Percentiles rank a stretch among this genome's conserved stretches.
These are phyloP conservation scores for Pilobolus umbonatus DNA, from an alignment of 192 early-diverging fungal species.

Conservation along the genomic window DNA sequence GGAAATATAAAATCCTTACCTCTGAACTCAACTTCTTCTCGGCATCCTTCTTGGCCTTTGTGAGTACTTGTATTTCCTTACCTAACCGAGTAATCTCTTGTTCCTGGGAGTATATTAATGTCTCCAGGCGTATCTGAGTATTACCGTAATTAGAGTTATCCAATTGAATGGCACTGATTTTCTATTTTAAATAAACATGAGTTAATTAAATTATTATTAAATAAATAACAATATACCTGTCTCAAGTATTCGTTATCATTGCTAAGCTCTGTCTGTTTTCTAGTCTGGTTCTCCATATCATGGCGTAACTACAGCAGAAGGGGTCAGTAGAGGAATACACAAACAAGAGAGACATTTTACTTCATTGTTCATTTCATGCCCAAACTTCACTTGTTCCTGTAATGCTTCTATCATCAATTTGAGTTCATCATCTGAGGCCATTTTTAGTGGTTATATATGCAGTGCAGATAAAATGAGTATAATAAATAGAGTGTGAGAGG, in stretches of 20 bases:
- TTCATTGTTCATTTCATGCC: slow-evolving; percentile 20
- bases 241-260: slow-evolving; percentile 27
- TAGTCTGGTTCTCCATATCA: slow-evolving; percentile 19
- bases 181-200: slow-evolving; percentile 10
- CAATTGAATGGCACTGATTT: slow-evolving; percentile 24
- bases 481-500: neutral
- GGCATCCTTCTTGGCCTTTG: slow-evolving; percentile 37
- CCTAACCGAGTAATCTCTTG: slow-evolving; percentile 32
- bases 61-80: slow-evolving; percentile 35
- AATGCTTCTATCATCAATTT: slow-evolving; percentile 13
- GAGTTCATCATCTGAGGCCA: slow-evolving; percentile 21
- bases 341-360: slow-evolving; percentile 10
- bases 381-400: slow-evolving; percentile 20
- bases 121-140: slow-evolving; percentile 41
- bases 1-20: slow-evolving; percentile 10
- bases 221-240: slow-evolving; percentile 15
- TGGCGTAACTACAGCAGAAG: slow-evolving; percentile 19
- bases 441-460: slow-evolving; percentile 9
- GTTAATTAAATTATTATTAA: neutral
- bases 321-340: neutral
- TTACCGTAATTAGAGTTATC: slow-evolving; percentile 28
- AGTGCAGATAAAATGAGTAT: slow-evolving; percentile 2
- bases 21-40: slow-evolving; percentile 37
- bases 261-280: slow-evolving; percentile 11
- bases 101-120: slow-evolving; percentile 45